Base-by-base conservation (phyloP, 176 grass and related monocot genomes). In the Oryza glaberrima region DNA sequence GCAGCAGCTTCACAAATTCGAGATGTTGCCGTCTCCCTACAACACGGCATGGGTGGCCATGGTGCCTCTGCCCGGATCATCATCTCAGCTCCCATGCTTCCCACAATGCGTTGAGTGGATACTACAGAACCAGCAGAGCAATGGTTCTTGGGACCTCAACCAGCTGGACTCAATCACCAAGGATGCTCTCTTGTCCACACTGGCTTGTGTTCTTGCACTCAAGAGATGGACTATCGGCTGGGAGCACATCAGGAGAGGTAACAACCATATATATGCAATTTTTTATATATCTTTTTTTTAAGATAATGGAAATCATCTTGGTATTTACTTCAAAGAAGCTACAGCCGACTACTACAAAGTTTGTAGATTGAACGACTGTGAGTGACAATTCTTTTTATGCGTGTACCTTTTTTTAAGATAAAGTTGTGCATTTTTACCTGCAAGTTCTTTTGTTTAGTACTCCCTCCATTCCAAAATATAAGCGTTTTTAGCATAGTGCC, bases 181-280 rank as follows among this genome's bases (percentile, higher is more conserved):
- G 41, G 85, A 92, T 70, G 30, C 54, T 32, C 82, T 92, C 40
- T 86, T 48, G 84, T 92, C 94, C 32, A 97, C 94, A 13, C 41
- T 97, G 52, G 89, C 94, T 5, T 97, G 91, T 61, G 77, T 94
- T 47, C 69, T 97, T 81, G 95, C 95, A 36, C 82, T 97, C 19
- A 22, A 22, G 22, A 22, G 22, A 22, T 22, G 22, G 22, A 22
- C 22, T 22, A 22, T 22, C 22, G 22, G 22, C 22, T 22, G 22
- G 22, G 22, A 22, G 22, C 22, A 22, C 22, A 22, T 22, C 22
- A 82, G 26, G 44, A 94, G 81, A 83, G 95, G 92, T 97, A 88
- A 48, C 7, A 25, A 30, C n/a, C 25, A 28, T 28, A 83, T 4
- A 49, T 35, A 32, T 32, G 30, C 30, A 32, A 3, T 32, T 32